Conservation (phyloP, 805 yeast genomes). For the Wickerhamiella spandovensis region DNA sequence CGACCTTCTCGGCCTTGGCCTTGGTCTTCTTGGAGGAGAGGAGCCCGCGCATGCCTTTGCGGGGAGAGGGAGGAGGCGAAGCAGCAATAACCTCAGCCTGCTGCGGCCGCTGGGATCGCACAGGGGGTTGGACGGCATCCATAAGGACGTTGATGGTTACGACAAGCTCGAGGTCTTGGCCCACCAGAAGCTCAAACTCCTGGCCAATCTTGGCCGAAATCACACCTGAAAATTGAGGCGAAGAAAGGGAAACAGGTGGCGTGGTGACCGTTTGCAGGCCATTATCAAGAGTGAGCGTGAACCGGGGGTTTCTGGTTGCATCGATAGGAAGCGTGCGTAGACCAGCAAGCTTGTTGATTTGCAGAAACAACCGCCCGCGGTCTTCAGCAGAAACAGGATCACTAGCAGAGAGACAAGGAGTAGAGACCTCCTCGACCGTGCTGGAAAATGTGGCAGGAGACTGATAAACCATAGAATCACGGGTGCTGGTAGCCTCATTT, state of each 20-base stretch:
- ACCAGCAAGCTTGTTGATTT: constrained; percentile 15
- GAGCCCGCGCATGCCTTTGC: constrained; percentile 17
- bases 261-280: constrained; percentile 21
- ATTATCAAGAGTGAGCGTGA: constrained; percentile 18
- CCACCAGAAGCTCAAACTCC: constrained; percentile 68
- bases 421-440: not conserved
- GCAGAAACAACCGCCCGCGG: constrained; percentile 19
- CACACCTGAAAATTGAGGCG: constrained; percentile 10
- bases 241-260: constrained; percentile 13
- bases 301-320: constrained; percentile 15
- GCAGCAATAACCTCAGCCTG: not conserved
- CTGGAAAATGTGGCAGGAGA: not conserved
- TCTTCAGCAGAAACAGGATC: constrained; percentile 18
- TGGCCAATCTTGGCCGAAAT: constrained; percentile 26
- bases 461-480: not conserved
- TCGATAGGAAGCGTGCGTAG: constrained; percentile 18
- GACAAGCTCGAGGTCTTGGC: constrained; percentile 45
- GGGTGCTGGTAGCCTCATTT: not conserved
- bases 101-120: not conserved
- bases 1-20: not conserved
- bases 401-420: constrained; percentile 2
- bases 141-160: constrained; percentile 46
- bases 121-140: constrained; percentile 35
- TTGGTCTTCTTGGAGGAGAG: constrained; percentile 14
- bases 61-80: constrained; percentile 6